Evolutionary conservation across 768 basidiomycete genomes (phyloP).

Genomic region (Agaricus blazei): DNA sequence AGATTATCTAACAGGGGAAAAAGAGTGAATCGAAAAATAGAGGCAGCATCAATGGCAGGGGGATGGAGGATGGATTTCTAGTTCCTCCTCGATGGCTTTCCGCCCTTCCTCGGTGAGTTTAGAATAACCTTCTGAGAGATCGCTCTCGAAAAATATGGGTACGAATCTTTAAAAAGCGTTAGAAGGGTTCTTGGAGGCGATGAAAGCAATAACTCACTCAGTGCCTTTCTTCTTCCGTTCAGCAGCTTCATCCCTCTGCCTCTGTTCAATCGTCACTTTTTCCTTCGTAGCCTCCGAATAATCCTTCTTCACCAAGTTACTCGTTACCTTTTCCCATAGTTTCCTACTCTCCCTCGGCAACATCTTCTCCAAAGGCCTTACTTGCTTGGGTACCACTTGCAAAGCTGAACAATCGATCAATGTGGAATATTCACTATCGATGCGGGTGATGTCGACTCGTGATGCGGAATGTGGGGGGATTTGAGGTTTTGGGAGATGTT

Average conservation of each 20-base stretch:
- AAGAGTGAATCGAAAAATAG: not conserved
- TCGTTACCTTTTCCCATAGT: constrained; percentile 85
- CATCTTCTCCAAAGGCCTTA: constrained; percentile 80
- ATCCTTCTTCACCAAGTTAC: constrained; percentile 71
- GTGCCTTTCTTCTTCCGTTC: constrained; percentile 79
- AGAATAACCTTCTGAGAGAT: constrained; percentile 63
- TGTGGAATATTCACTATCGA: constrained; percentile 52
- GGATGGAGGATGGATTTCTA: constrained; percentile 28
- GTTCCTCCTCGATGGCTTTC: constrained; percentile 71
- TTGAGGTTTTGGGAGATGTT: constrained; percentile 30
- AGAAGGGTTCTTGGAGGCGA: not conserved
- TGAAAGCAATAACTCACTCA: constrained; percentile 49
- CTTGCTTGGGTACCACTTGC: constrained; percentile 71
- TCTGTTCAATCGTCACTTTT: constrained; percentile 92
- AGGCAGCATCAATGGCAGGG: not conserved
- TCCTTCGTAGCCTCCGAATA: constrained; percentile 87
- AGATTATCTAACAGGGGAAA: not conserved
- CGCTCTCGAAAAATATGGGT: constrained; percentile 71
- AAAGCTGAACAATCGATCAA: constrained; percentile 76
- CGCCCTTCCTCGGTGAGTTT: constrained; percentile 63
- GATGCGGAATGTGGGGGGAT: constrained; percentile 36
- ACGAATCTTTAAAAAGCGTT: constrained; percentile 46
- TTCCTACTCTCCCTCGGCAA: constrained; percentile 75
- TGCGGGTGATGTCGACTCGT: constrained; percentile 34
- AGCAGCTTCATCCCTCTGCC: constrained; percentile 83